Percentiles rank a stretch among this genome's conserved stretches.
Evolutionary conservation across 2,329 filamentous ascomycete genomes (phyloP).

Genomic region (Neoarthrinium moseri): DNA sequence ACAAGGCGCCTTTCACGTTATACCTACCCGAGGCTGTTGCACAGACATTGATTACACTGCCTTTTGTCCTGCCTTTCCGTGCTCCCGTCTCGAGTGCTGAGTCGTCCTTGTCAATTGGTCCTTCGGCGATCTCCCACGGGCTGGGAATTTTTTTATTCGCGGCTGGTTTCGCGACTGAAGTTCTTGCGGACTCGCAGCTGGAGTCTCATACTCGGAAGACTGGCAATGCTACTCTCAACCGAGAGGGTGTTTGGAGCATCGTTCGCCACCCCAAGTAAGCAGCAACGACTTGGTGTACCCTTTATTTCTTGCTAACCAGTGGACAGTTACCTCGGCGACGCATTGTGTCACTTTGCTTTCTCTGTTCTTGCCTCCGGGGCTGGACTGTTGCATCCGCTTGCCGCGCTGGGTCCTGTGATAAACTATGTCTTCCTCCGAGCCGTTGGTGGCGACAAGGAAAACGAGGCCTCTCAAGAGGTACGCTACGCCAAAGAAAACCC

Average conservation of each 20-base stretch:
- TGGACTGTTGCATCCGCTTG: constrained; percentile 51
- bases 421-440: constrained; percentile 59
- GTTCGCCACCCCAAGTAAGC: constrained; percentile 61
- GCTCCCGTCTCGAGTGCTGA: constrained; percentile 33
- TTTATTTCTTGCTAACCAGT: constrained; percentile 1
- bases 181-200: constrained; percentile 55
- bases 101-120: constrained; percentile 26
- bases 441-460: constrained; percentile 54
- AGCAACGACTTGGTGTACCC: too few species aligned
- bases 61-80: constrained; percentile 55
- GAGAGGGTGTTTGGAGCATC: constrained; percentile 60
- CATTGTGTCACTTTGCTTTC: constrained; percentile 58
- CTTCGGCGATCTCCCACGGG: constrained; percentile 27
- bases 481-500: constrained; percentile 50
- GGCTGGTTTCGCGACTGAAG: constrained; percentile 52
- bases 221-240: constrained; percentile 38
- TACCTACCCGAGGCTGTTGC: constrained; percentile 57
- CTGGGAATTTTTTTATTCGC: constrained; percentile 55
- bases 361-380: constrained; percentile 53
- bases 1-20: constrained; percentile 48
- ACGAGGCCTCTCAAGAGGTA: constrained; percentile 48
- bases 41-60: constrained; percentile 54
- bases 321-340: constrained; percentile 57
- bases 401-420: constrained; percentile 51
- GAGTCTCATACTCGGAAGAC: constrained; percentile 44